Evolutionary conservation across 1,284 basidiomycete species (phyloP), one percentile per base, ranked within the genome.

Genomic region (Cutaneotrichosporon dermatis): DNA sequence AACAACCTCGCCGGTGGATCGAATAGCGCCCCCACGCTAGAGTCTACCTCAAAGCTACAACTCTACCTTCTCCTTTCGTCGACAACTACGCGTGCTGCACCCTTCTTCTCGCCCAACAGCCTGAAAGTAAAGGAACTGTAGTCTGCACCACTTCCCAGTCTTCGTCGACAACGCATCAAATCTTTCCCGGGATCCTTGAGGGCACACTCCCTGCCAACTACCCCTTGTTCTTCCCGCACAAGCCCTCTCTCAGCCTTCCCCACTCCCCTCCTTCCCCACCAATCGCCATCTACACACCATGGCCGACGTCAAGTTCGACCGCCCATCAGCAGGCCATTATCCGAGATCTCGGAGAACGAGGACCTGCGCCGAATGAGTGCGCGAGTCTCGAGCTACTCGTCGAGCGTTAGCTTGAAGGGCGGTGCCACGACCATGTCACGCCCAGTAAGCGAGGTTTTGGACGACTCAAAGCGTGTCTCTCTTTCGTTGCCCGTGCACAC

Each of bases 391-490:
- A 62, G 54, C 46, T 65, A 65, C 54, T 57, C 51, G 48, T 63
- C 62, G 37, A 54, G 44, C 43, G 43, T 60, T 10, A 61, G 57
- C 50, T 51, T 66, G 52, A 63, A 66, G 55, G 58, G 58, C 13
- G 10, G 41, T 25, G 25, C 25, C 25, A 25, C 25, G 25, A 25
- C 25, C 39, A 37, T 44, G 42, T 66, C 66, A 13, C 63, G 70
- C 8, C 70, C 71, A n/a, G 51, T 55, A 4, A 71, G 69, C 57
- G 67, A 70, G 52, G 62, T 66, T 11, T 57, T 61, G n/a, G 71
- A 74, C 16, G 63, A 66, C 16, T 13, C 61, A 11, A 67, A 66
- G 58, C 59, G 67, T 33, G 39, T 63, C n/a, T 63, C 66, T 15
- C 51, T 60, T 11, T 62, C 57, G 42, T 40, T 59, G 55, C 68